These are phyloP conservation scores for Aspergillus tanneri DNA, from an alignment of 2,329 filamentous ascomycete genomes.

Conservation along the genomic window DNA sequence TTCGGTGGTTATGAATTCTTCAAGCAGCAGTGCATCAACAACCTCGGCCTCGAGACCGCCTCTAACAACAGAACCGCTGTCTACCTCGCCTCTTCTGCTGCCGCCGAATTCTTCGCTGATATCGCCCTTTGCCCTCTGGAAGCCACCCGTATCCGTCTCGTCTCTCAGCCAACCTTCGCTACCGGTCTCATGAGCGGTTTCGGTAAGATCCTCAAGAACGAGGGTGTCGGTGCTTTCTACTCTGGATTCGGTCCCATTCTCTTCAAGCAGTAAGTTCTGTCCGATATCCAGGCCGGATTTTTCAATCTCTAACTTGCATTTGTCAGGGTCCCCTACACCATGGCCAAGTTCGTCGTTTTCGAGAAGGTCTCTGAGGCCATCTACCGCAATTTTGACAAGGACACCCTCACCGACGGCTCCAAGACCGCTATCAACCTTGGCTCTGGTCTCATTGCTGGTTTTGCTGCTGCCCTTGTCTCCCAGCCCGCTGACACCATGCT, in stretches of 20 bases:
- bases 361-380: constrained; percentile 79
- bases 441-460: constrained; percentile 81
- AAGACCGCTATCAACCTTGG: constrained; percentile 82
- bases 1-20: constrained; percentile 96
- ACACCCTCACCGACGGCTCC: constrained; percentile 62
- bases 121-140: constrained; percentile 82
- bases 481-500: constrained; percentile 94
- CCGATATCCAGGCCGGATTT: not conserved
- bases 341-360: constrained; percentile 93
- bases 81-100: constrained; percentile 68
- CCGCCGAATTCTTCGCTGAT: constrained; percentile 64
- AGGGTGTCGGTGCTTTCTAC: constrained; percentile 86
- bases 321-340: constrained; percentile 80
- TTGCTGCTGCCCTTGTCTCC: constrained; percentile 81
- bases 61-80: constrained; percentile 76
- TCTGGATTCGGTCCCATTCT: constrained; percentile 85
- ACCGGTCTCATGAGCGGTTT: constrained; percentile 76
- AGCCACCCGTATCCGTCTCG: constrained; percentile 90
- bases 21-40: constrained; percentile 86
- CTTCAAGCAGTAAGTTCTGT: constrained; percentile 69
- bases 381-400: constrained; percentile 70
- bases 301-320: not conserved
- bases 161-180: constrained; percentile 83
- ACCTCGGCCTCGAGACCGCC: constrained; percentile 73
- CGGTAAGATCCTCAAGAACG: constrained; percentile 76